Evolutionary conservation across 805 yeast species (phyloP).

Genomic region (Sugiyamaella chiloensis): DNA sequence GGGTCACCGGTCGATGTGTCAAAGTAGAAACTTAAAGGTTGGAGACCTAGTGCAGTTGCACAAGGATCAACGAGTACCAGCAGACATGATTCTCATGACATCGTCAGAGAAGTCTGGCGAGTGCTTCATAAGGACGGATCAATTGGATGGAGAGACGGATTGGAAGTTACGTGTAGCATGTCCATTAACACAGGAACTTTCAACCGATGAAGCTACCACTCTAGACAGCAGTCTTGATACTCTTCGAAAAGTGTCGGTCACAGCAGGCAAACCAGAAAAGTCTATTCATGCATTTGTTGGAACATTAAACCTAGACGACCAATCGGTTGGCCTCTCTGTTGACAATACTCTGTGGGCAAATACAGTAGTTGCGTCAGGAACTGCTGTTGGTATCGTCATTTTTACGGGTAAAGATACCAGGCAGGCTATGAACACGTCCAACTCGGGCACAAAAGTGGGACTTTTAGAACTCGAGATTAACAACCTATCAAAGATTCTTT

Average conservation of each 20-base stretch:
- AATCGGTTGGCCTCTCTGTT: slow-evolving; percentile 55
- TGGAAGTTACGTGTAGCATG: slow-evolving; percentile 91
- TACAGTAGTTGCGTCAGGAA: slow-evolving; percentile 92
- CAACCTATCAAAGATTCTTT: slow-evolving; percentile 78
- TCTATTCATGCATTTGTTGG: slow-evolving; percentile 82
- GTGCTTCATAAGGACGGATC: slow-evolving; percentile 93
- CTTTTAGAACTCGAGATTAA: slow-evolving; percentile 88
- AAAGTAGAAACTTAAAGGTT: slow-evolving; percentile 64
- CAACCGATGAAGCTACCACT: slow-evolving; percentile 22
- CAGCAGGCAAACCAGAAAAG: slow-evolving; percentile 78
- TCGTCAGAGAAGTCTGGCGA: slow-evolving; percentile 82
- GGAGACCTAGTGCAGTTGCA: slow-evolving; percentile 81
- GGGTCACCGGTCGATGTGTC: slow-evolving; percentile 35
- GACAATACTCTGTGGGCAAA: slow-evolving; percentile 98
- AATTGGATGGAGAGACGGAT: slow-evolving; percentile 97
- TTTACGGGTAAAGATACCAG: slow-evolving; percentile 94
- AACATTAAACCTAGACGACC: slow-evolving; percentile 56
- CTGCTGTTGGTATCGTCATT: slow-evolving; percentile 80
- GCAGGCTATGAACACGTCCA: slow-evolving; percentile 90
- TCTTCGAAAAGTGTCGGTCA: slow-evolving; percentile 47
- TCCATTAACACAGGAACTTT: slow-evolving; percentile 57
- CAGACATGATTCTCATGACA: slow-evolving; percentile 82
- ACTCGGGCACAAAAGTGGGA: slow-evolving; percentile 84
- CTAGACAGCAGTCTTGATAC: slow-evolving; percentile 38
- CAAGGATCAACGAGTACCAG: slow-evolving; percentile 87